A percentile compares a stretch with the other conserved stretches of the same genome.
These are phyloP conservation scores for Chaetomium globosum DNA, from an alignment of 2,329 filamentous ascomycete species.

Conservation along the genomic window DNA sequence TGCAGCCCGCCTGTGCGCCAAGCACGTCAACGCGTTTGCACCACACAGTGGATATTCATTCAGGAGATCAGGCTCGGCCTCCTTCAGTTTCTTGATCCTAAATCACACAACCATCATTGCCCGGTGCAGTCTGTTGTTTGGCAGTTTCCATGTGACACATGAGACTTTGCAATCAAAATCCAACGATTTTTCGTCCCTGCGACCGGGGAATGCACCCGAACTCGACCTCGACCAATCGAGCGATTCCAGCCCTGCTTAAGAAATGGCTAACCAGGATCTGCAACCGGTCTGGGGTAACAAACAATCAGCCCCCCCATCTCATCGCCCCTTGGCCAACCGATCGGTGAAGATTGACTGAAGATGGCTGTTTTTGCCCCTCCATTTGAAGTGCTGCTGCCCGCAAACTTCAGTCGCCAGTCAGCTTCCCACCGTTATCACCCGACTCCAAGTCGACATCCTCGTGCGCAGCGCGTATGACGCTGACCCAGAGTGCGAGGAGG, in stretches of 20 bases:
- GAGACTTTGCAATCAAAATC: not conserved
- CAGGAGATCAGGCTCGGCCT: no score
- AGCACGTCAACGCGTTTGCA: no score
- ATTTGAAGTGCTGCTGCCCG: not conserved
- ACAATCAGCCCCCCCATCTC: slow-evolving; percentile 2
- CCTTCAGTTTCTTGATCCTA: no score
- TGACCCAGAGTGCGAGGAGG: not conserved
- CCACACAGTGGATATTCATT: no score
- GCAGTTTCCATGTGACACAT: not conserved
- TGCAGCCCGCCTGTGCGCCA: no score
- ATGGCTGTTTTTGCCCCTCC: not conserved
- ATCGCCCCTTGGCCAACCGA: not conserved
- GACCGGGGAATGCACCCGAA: not conserved
- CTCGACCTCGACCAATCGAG: not conserved
- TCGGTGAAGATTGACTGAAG: not conserved
- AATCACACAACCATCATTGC: no score
- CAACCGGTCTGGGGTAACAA: not conserved
- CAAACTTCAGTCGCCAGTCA: not conserved
- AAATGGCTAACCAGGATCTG: not conserved
- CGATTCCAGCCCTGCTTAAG: not conserved
- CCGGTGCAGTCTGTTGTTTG: no score
- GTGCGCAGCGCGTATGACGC: slow-evolving; percentile 1
- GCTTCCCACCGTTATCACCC: not conserved
- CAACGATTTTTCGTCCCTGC: not conserved
- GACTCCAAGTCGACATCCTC: not conserved